Conservation (phyloP, 371 early-diverging fungal species). For the Mucor velutinosus region DNA sequence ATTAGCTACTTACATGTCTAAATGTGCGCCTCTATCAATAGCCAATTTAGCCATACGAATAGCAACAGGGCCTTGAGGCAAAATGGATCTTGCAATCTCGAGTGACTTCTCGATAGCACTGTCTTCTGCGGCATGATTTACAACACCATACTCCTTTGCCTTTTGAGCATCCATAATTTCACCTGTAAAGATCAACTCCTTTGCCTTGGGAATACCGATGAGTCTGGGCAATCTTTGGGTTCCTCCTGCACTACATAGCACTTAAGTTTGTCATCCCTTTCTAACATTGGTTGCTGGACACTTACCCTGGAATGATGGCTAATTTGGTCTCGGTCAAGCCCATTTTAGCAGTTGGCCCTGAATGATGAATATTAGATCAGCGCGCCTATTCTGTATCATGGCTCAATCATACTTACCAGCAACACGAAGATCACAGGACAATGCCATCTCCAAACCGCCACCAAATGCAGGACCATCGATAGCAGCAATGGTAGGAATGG, state of each 20-base stretch:
- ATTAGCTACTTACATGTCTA: conserved; percentile 72
- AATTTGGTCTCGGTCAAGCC: conserved; percentile 93
- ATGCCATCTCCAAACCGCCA: conserved; percentile 93
- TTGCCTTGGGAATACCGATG: conserved; percentile 87
- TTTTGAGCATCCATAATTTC: conserved; percentile 63
- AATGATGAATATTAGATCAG: neutral
- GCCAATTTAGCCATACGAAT: conserved; percentile 88
- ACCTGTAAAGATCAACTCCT: conserved; percentile 92
- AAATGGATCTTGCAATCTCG: conserved; percentile 78
- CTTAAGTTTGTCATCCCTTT: neutral
- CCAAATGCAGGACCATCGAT: conserved; percentile 96
- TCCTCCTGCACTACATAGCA: conserved; percentile 85
- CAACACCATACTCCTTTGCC: conserved; percentile 77
- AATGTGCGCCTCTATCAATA: conserved; percentile 77
- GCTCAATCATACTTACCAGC: conserved; percentile 57
- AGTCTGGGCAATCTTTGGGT: conserved; percentile 91
- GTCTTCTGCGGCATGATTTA: conserved; percentile 75
- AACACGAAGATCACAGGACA: conserved; percentile 91
- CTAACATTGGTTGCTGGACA: neutral
- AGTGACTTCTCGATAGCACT: conserved; percentile 76
- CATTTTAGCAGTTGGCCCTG: conserved; percentile 71
- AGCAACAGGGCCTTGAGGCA: conserved; percentile 90
- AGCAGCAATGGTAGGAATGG: conserved; percentile 93
- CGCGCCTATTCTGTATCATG: neutral
- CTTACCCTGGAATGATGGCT: conserved; percentile 96